A percentile compares a stretch with the other conserved stretches of the same genome.
Conservation (phyloP, 2,329 filamentous ascomycete genomes). For the Monosporascus sp. region DNA sequence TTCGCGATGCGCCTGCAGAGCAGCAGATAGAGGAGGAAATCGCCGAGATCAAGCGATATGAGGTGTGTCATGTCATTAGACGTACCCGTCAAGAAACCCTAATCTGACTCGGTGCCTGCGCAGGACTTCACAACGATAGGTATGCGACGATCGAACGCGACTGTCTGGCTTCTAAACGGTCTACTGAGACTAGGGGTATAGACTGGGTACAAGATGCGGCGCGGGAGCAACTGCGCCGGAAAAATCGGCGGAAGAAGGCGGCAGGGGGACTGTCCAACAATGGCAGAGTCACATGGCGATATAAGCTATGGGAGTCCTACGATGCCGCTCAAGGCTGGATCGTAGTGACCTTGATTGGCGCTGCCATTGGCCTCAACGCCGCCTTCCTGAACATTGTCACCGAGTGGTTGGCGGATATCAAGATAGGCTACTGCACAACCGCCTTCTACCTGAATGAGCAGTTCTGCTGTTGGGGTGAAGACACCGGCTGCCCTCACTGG, state of each 20-base stretch:
- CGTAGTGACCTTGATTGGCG: conserved; percentile 87
- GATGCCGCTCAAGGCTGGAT: conserved; percentile 98
- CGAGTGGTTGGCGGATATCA: conserved; percentile 94
- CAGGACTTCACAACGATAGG: conserved; percentile 92
- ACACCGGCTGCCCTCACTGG: conserved; percentile 85
- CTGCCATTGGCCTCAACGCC: conserved; percentile 89
- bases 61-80: conserved; percentile 41
- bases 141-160: conserved; percentile 29
- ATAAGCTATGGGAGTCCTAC: conserved; percentile 78
- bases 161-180: not conserved
- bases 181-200: conserved; percentile 35
- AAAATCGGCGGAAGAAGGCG: conserved; percentile 66
- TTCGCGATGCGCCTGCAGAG: conserved; percentile 47
- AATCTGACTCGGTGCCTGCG: conserved; percentile 5
- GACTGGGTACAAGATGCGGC: conserved; percentile 99
- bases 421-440: conserved; percentile 90
- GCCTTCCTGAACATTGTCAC: conserved; percentile 92
- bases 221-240: conserved; percentile 78
- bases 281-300: conserved; percentile 68
- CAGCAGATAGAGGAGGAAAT: conserved; percentile 88
- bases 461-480: conserved; percentile 97
- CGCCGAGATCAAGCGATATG: conserved; percentile 95
- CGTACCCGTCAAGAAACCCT: not conserved
- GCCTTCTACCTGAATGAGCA: conserved; percentile 95
- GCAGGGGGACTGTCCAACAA: conserved; percentile 68